These are phyloP conservation scores for Tubosaeta brunneosetosa DNA, from an alignment of 768 basidiomycete genomes.

Conservation along the genomic window DNA sequence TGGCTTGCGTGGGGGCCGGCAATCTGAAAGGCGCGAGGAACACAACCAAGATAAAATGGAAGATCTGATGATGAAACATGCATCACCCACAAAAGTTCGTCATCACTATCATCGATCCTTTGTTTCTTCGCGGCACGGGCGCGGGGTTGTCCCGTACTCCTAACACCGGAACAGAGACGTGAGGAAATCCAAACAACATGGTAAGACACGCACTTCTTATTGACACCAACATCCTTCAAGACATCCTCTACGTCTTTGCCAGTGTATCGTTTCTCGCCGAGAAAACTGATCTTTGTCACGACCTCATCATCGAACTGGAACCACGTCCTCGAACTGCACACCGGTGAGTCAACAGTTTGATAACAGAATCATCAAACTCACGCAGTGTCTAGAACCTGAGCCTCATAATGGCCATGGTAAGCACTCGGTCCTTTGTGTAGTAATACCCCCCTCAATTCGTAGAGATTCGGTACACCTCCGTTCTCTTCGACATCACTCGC, in stretches of 20 bases:
- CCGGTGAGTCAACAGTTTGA: slow-evolving; percentile 2
- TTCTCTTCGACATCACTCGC: slow-evolving; percentile 11
- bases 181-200: background rate
- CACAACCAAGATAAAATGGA: slow-evolving; percentile 15
- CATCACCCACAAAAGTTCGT: slow-evolving; percentile 37
- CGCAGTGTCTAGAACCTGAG: slow-evolving; percentile 72
- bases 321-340: slow-evolving; percentile 63
- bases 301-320: slow-evolving; percentile 90
- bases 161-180: slow-evolving; percentile 10
- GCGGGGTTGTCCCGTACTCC: slow-evolving; percentile 28
- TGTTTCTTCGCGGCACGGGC: slow-evolving; percentile 44
- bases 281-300: slow-evolving; percentile 58
- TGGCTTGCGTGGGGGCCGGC: slow-evolving; percentile 16
- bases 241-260: slow-evolving; percentile 29
- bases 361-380: slow-evolving; percentile 32
- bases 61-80: slow-evolving; percentile 11
- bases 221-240: slow-evolving; percentile 18
- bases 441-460: slow-evolving; percentile 81
- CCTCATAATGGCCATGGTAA: slow-evolving; percentile 87
- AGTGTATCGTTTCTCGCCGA: slow-evolving; percentile 42
- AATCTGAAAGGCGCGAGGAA: slow-evolving; percentile 16
- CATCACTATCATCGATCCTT: slow-evolving; percentile 57
- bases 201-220: slow-evolving; percentile 26
- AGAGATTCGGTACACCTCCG: slow-evolving; percentile 39
- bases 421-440: slow-evolving; percentile 91